These are phyloP conservation scores for Liriodendron chinense DNA, from an alignment of 164 flowering plant genomes.

Conservation along the genomic window DNA sequence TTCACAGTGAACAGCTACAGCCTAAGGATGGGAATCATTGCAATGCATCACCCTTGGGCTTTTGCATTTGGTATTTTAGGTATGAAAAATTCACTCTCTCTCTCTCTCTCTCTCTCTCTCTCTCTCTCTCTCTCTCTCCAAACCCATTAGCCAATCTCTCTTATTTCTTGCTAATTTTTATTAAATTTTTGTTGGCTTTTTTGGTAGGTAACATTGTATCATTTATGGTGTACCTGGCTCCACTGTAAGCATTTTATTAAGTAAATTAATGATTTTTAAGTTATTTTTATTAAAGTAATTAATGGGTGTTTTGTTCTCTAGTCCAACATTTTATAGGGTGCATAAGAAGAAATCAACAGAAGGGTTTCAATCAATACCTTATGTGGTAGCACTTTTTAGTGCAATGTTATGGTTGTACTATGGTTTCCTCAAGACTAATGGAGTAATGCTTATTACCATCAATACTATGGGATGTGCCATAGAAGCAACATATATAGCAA, in stretches of 20 bases:
- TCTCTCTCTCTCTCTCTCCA: too few species aligned
- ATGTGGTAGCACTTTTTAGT: constrained; percentile 71
- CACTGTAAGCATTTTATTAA: constrained; percentile 45
- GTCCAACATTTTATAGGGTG: constrained; percentile 72
- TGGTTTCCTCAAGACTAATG: constrained; percentile 47
- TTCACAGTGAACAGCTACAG: constrained; percentile 16
- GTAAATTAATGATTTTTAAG: neutral
- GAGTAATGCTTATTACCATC: constrained; percentile 50
- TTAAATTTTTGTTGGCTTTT: neutral
- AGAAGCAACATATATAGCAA: constrained; percentile 43
- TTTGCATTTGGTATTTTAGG: constrained; percentile 59
- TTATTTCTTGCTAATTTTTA: neutral
- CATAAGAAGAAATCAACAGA: constrained; percentile 67
- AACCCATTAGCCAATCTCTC: neutral
- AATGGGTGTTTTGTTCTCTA: constrained; percentile 12
- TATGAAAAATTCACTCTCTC: constrained; percentile 6
- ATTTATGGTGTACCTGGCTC: constrained; percentile 64
- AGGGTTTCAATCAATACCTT: constrained; percentile 74
- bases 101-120: too few species aligned
- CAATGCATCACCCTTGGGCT: constrained; percentile 25
- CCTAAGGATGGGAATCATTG: constrained; percentile 27
- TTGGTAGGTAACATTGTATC: constrained; percentile 56
- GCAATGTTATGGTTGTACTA: constrained; percentile 62
- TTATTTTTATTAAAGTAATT: neutral
- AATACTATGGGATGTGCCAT: constrained; percentile 48